These are phyloP conservation scores for Yamadazyma dushanensis DNA, from an alignment of 1,139 yeast species.

Conservation along the genomic window DNA sequence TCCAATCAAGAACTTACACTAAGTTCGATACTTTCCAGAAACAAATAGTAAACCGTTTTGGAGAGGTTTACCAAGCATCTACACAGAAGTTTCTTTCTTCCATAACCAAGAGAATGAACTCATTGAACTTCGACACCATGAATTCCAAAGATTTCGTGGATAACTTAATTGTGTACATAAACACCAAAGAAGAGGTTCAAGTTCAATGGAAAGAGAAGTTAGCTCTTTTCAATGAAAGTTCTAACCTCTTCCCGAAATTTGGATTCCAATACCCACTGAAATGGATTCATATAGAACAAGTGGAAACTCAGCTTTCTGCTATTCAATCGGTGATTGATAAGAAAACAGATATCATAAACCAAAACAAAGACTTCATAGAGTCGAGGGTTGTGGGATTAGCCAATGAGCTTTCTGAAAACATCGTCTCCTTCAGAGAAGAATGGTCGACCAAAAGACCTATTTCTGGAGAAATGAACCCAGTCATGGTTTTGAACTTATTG, in stretches of 20 bases:
- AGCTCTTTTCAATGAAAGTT: conserved; percentile 37
- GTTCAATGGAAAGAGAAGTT: conserved; percentile 29
- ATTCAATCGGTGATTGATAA: conserved; percentile 42
- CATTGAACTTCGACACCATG: conserved; percentile 14
- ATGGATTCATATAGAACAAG: conserved; percentile 67
- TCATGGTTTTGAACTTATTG: conserved; percentile 50
- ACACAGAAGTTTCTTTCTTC: conserved; percentile 8
- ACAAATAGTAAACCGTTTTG: conserved; percentile 44
- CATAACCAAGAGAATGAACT: conserved; percentile 3
- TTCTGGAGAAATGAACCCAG: conserved; percentile 41
- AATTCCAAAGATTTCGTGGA: conserved; percentile 12
- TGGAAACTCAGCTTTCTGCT: conserved; percentile 51
- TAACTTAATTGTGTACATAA: conserved; percentile 12
- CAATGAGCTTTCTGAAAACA: conserved; percentile 34
- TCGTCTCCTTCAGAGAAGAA: conserved; percentile 23
- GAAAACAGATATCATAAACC: conserved; percentile 40
- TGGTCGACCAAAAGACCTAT: conserved; percentile 41
- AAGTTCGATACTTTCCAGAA: conserved; percentile 62
- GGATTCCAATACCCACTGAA: conserved; percentile 43
- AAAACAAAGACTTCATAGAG: conserved; percentile 42
- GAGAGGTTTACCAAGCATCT: conserved; percentile 17
- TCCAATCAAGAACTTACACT: conserved; percentile 53
- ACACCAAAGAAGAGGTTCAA: conserved; percentile 15
- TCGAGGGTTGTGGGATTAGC: conserved; percentile 46
- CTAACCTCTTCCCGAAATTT: conserved; percentile 32